These are phyloP conservation scores for Gnomoniopsis smithogilvyi DNA, from an alignment of 2,329 filamentous ascomycete species.

Conservation along the genomic window DNA sequence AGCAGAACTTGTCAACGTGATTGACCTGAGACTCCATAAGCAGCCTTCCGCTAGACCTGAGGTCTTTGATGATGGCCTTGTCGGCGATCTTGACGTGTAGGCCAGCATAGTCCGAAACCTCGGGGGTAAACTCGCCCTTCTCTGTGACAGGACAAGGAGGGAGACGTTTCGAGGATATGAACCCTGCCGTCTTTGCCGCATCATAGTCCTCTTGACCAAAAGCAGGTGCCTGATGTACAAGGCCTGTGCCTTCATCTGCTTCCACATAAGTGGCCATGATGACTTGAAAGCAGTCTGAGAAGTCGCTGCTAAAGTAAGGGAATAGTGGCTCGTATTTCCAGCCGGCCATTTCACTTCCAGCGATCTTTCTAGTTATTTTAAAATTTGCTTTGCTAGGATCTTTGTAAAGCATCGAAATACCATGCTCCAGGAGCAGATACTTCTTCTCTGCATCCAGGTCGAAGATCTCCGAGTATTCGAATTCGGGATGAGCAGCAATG, in stretches of 20 bases:
- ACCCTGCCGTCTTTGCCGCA: slow-evolving; percentile 70
- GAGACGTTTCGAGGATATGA: slow-evolving; percentile 71
- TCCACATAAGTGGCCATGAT: slow-evolving; percentile 83
- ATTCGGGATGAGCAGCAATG: slow-evolving; percentile 70
- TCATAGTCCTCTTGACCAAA: slow-evolving; percentile 97
- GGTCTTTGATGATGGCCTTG: slow-evolving; percentile 85
- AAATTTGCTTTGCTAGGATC: slow-evolving; percentile 94
- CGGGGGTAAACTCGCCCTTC: slow-evolving; percentile 71
- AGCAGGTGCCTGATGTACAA: slow-evolving; percentile 90
- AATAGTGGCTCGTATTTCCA: slow-evolving; percentile 91
- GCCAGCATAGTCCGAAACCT: slow-evolving; percentile 77
- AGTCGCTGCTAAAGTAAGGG: slow-evolving; percentile 84
- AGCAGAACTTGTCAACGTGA: slow-evolving; percentile 93
- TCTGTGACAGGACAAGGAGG: slow-evolving; percentile 96
- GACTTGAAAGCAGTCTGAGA: slow-evolving; percentile 84
- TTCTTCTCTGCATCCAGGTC: slow-evolving; percentile 81
- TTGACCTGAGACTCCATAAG: slow-evolving; percentile 83
- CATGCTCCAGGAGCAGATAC: slow-evolving; percentile 79
- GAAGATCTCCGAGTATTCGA: slow-evolving; percentile 79
- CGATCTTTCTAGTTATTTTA: slow-evolving; percentile 74
- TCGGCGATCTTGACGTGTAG: slow-evolving; percentile 91
- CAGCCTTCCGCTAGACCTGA: slow-evolving; percentile 73
- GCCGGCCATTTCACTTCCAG: slow-evolving; percentile 79
- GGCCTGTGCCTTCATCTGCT: slow-evolving; percentile 84
- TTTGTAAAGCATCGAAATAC: slow-evolving; percentile 83